A percentile compares a stretch with the other conserved stretches of the same genome.
Evolutionary conservation across 2,329 filamentous ascomycete genomes (phyloP).

Genomic region (Chrysoporthe deuterocubensis): DNA sequence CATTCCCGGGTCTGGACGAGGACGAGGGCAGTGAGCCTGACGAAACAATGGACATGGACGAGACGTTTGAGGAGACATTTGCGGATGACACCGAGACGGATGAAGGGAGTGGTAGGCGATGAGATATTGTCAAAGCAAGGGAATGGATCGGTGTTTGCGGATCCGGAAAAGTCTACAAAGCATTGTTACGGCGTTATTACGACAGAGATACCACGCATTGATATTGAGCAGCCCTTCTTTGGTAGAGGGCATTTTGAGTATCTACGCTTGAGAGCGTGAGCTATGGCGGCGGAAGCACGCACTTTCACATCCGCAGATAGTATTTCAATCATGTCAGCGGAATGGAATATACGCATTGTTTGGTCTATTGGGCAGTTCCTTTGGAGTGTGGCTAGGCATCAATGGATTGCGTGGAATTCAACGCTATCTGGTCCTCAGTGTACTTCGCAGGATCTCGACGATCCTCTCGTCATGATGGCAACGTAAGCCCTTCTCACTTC

Average conservation of each 20-base stretch:
- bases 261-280: slow-evolving; percentile 8
- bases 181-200: slow-evolving; percentile 25
- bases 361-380: background rate
- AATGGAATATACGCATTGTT: background rate
- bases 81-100: slow-evolving; percentile 38
- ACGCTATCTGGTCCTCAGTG: background rate
- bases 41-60: slow-evolving; percentile 51
- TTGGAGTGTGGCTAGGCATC: background rate
- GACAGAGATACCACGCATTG: slow-evolving; percentile 28
- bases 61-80: slow-evolving; percentile 35
- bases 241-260: slow-evolving; percentile 24
- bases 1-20: slow-evolving; percentile 69
- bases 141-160: background rate
- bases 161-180: slow-evolving; percentile 13
- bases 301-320: background rate
- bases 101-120: slow-evolving; percentile 29
- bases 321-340: background rate
- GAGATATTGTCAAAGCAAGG: background rate
- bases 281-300: background rate
- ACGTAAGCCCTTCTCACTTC: slow-evolving; percentile 37
- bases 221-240: slow-evolving; percentile 15
- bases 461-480: background rate
- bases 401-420: background rate
- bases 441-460: background rate
- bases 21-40: slow-evolving; percentile 59